Percentiles rank a stretch among this genome's conserved stretches.
Conservation (phyloP, 1,284 basidiomycete species). For the Tilletia indica region DNA sequence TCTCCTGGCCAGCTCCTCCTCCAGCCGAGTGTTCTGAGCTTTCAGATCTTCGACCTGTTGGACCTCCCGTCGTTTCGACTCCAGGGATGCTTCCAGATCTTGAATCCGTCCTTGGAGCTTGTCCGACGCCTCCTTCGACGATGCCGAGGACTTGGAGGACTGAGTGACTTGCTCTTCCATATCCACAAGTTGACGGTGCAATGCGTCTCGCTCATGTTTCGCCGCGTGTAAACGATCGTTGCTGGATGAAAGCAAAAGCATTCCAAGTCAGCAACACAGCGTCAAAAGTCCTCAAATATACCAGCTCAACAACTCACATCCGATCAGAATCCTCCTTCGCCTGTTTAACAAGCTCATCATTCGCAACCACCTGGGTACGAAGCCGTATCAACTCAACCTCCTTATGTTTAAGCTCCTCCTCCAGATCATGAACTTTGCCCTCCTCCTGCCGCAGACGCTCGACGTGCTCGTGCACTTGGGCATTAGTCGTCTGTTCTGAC, state of each 20-base stretch:
- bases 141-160: not conserved
- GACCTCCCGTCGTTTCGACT: not conserved
- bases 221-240: not conserved
- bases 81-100: not conserved
- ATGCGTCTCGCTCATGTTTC: not conserved
- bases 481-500: not conserved
- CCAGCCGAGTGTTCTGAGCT: not conserved
- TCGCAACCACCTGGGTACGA: not conserved
- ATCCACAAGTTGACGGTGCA: not conserved
- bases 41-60: not conserved
- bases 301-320: not conserved
- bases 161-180: not conserved
- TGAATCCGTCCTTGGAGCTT: not conserved
- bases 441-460: not conserved
- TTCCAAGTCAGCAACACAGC: too few relatives aligned
- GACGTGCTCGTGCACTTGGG: not conserved
- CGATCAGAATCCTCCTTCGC: not conserved
- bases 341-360: not conserved
- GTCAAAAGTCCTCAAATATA: too few relatives aligned
- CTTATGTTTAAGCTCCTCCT: not conserved
- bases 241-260: not conserved
- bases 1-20: conserved; percentile 3
- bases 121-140: not conserved
- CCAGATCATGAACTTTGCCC: not conserved
- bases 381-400: not conserved